Evolutionary conservation across 805 yeast genomes (phyloP).

Genomic region (Schizosaccharomyces octosporus): DNA sequence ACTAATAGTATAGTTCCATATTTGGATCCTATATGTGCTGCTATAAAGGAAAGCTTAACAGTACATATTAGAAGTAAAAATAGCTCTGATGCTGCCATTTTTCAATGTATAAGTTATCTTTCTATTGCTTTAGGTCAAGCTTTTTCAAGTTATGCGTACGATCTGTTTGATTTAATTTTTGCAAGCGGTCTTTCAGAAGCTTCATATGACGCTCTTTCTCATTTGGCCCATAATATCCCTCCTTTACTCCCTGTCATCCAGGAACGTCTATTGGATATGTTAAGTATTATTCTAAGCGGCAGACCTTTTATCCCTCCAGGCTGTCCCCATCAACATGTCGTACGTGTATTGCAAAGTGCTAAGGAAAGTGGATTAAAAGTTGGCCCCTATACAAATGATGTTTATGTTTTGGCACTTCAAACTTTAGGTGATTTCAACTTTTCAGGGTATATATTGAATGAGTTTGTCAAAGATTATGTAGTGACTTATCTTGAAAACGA

Average conservation of each 20-base stretch:
- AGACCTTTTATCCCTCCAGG: slow-evolving; percentile 65
- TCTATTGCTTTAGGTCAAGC: slow-evolving; percentile 86
- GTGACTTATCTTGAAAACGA: slow-evolving; percentile 65
- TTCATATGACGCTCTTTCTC: slow-evolving; percentile 49
- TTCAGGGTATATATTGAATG: slow-evolving; percentile 51
- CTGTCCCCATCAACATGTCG: slow-evolving; percentile 24
- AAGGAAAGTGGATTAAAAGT: slow-evolving; percentile 16
- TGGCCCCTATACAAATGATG: slow-evolving; percentile 3
- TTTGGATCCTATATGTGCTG: slow-evolving; percentile 64
- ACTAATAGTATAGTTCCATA: slow-evolving; percentile 69
- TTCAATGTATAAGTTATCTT: slow-evolving; percentile 66
- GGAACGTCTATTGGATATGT: slow-evolving; percentile 39
- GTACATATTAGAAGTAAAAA: slow-evolving; percentile 34
- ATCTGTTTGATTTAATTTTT: slow-evolving; percentile 52
- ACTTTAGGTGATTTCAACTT: slow-evolving; percentile 57
- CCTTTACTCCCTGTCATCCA: slow-evolving; percentile 53
- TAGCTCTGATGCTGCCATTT: slow-evolving; percentile 63
- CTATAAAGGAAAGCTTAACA: slow-evolving; percentile 53
- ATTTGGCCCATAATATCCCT: slow-evolving; percentile 49
- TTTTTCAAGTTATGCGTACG: slow-evolving; percentile 67
- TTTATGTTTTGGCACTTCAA: slow-evolving; percentile 54
- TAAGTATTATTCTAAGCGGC: slow-evolving; percentile 61
- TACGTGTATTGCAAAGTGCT: not conserved
- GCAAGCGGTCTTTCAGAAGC: slow-evolving; percentile 65
- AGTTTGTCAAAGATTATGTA: slow-evolving; percentile 66